These are phyloP conservation scores for Blastomyces gilchristii DNA, from an alignment of 2,329 filamentous ascomycete genomes.

Conservation along the genomic window DNA sequence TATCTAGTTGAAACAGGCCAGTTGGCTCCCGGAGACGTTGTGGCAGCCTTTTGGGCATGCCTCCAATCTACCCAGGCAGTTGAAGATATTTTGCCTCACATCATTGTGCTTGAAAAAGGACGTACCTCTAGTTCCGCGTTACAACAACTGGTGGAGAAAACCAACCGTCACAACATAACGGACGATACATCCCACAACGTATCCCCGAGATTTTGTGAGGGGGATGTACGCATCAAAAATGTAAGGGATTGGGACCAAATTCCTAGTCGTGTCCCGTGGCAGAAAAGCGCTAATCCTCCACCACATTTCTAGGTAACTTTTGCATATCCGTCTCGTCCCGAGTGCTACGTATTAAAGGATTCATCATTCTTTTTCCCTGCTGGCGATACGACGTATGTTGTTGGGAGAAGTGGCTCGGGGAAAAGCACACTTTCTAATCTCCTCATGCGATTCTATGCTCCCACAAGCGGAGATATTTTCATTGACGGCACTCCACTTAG, in stretches of 20 bases:
- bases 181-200: slow-evolving; percentile 23
- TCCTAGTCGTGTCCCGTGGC: not conserved
- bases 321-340: slow-evolving; percentile 62
- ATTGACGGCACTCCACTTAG: slow-evolving; percentile 57
- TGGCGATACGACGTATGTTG: slow-evolving; percentile 65
- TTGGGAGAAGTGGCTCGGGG: slow-evolving; percentile 80
- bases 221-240: slow-evolving; percentile 58
- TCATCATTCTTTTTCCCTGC: slow-evolving; percentile 60
- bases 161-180: slow-evolving; percentile 14
- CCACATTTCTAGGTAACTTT: slow-evolving; percentile 56
- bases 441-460: slow-evolving; percentile 65
- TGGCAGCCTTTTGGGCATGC: slow-evolving; percentile 79
- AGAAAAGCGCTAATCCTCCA: slow-evolving; percentile 1
- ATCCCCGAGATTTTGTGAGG: slow-evolving; percentile 42
- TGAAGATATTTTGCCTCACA: slow-evolving; percentile 63
- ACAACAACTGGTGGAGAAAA: slow-evolving; percentile 35
- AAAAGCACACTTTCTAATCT: slow-evolving; percentile 83
- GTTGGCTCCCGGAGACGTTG: slow-evolving; percentile 53
- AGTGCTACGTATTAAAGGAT: slow-evolving; percentile 48
- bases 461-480: slow-evolving; percentile 52
- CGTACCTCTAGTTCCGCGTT: slow-evolving; percentile 61
- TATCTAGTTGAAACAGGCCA: slow-evolving; percentile 53
- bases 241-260: slow-evolving; percentile 39
- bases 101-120: slow-evolving; percentile 68
- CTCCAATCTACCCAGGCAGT: slow-evolving; percentile 66